Evolutionary conservation across 768 basidiomycete genomes (phyloP), one percentile per base, ranked within the genome.

Genomic region (Mycena polygramma): DNA sequence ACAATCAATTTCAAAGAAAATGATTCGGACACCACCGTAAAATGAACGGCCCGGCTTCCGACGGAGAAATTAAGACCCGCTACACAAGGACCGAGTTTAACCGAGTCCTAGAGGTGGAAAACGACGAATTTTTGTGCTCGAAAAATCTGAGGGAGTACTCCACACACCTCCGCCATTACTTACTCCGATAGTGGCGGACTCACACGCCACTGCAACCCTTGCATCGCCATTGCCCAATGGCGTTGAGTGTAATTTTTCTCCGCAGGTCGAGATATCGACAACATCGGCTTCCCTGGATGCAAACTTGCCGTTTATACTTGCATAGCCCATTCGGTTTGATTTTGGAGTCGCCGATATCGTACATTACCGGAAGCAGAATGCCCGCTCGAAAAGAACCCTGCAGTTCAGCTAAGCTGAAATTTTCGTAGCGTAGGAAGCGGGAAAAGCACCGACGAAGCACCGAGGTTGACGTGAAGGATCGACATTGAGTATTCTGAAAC

Each of bases 1-100:
- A 19, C 19, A 5, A 59, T 46, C 45, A 46, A 59, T 53, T 53
- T 53, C 52, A 53, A 48, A 30, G 9, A 35, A 53, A 59, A 30
- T 61, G 48, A 61, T 59, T 15, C 43, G 26, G 19, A 15, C 22
- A 22, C 7, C 6, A 6, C 22, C 39, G n/a, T 43, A 10, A 30
- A 39, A 4, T 8, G 1, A 9, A 13, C 39, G 57, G 39, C 57
- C 57, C 39, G 39, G 11, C 35, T 57, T 39, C 55, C 55, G 57
- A 7, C 41, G 10, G 41, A 41, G 30, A 30, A 30, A 30, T 30
- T 41, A 10, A 41, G 15, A 41, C 11, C 41, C 41, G 15, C 3
- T 10, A 11, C 41, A 4, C 10, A 41, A n/a, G n/a, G n/a, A n/a
- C n/a, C n/a, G n/a, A 41, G 41, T 15, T 41, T 7, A 41, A 41